Percentiles rank a stretch among this genome's conserved stretches.
These are phyloP conservation scores for Immersiporthe knoxdaviesiana DNA, from an alignment of 2,329 filamentous ascomycete species.

Conservation along the genomic window DNA sequence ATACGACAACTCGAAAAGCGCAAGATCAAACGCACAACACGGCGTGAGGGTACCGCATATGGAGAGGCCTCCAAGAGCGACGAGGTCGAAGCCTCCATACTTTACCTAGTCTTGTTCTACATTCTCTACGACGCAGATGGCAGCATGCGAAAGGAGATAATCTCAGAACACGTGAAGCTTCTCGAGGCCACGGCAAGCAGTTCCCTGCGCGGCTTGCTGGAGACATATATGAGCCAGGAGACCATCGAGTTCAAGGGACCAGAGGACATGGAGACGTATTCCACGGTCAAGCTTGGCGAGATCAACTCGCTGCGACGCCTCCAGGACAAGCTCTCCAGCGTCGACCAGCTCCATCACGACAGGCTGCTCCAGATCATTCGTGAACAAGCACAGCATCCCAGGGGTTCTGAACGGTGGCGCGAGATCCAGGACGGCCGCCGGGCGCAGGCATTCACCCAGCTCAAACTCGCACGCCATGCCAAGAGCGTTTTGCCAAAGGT, in stretches of 20 bases:
- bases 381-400: background rate
- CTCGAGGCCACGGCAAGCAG: background rate
- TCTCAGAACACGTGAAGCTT: background rate
- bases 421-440: background rate
- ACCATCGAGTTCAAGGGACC: background rate
- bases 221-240: background rate
- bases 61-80: background rate
- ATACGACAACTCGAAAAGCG: slow-evolving; percentile 6
- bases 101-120: background rate
- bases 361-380: background rate
- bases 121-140: background rate
- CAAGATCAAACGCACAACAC: background rate
- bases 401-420: background rate
- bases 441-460: background rate
- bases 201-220: background rate
- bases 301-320: background rate
- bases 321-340: background rate
- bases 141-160: background rate
- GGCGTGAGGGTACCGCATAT: background rate
- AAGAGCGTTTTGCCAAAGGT: background rate
- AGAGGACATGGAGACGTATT: background rate
- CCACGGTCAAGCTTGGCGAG: background rate
- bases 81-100: background rate
- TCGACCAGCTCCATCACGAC: background rate
- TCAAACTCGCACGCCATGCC: background rate